These are phyloP conservation scores for Fusarium pseudonygamai DNA, from an alignment of 2,329 filamentous ascomycete genomes.

Conservation along the genomic window DNA sequence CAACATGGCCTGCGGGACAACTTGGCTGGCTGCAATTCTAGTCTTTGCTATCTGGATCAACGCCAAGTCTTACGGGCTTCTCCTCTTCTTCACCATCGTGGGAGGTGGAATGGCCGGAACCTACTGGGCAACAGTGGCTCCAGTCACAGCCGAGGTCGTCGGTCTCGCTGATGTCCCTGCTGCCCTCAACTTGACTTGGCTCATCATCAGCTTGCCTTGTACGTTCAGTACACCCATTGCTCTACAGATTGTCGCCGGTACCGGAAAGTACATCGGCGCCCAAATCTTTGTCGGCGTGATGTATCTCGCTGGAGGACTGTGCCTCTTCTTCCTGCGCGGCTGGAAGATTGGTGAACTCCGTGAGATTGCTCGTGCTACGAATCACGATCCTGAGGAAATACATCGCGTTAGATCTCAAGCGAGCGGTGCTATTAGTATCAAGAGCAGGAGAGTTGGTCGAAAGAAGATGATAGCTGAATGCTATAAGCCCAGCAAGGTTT, in stretches of 20 bases:
- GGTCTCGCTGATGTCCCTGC: slow-evolving; percentile 75
- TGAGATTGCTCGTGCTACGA: slow-evolving; percentile 45
- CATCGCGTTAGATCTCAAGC: slow-evolving; percentile 45
- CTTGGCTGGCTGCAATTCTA: slow-evolving; percentile 70
- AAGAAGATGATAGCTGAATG: slow-evolving; percentile 48
- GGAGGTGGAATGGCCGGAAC: slow-evolving; percentile 77
- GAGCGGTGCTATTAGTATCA: slow-evolving; percentile 43
- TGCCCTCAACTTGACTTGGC: slow-evolving; percentile 75
- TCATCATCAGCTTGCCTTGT: slow-evolving; percentile 74
- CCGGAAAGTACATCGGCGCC: slow-evolving; percentile 59
- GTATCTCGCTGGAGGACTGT: slow-evolving; percentile 61
- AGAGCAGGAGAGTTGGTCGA: slow-evolving; percentile 44
- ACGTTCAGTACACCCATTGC: slow-evolving; percentile 75
- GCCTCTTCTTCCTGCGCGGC: slow-evolving; percentile 47
- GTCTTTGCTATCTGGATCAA: slow-evolving; percentile 79
- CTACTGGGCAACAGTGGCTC: slow-evolving; percentile 75
- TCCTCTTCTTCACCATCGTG: slow-evolving; percentile 76
- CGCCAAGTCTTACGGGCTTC: slow-evolving; percentile 68
- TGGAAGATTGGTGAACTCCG: slow-evolving; percentile 52
- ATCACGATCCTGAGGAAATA: slow-evolving; percentile 44
- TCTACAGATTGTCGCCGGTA: slow-evolving; percentile 59
- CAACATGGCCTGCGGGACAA: slow-evolving; percentile 75
- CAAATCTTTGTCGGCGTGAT: slow-evolving; percentile 70
- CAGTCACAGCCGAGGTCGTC: slow-evolving; percentile 78
- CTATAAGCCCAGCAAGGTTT: slow-evolving; percentile 44